phyloP scores from a whole-genome alignment of 2,329 filamentous ascomycete species.

The Biscogniauxia marginata region DNA sequence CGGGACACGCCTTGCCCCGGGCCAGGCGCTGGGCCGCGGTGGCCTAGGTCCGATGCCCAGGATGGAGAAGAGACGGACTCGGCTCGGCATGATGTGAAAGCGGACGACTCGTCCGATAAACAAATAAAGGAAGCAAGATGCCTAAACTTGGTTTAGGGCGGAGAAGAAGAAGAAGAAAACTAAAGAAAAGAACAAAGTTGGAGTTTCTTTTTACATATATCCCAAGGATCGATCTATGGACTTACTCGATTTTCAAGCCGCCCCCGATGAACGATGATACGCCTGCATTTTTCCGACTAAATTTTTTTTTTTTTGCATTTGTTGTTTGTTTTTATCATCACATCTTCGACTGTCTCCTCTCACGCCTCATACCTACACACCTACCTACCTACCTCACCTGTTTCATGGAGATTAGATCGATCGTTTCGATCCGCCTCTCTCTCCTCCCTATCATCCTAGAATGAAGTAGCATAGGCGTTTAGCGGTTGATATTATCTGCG shows the following conservation, averaged over 20 bases:
- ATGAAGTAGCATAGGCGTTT: neutral
- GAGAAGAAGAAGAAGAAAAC: neutral
- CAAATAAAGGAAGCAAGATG: neutral
- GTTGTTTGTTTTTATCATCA: neutral
- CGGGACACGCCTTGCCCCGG: slow-evolving; percentile 35
- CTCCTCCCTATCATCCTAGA: neutral
- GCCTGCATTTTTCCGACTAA: neutral
- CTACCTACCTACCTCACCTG: neutral
- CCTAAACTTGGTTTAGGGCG: no score
- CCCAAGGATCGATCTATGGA: neutral
- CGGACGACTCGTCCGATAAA: neutral
- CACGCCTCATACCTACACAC: neutral
- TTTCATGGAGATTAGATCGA: neutral
- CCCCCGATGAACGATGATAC: neutral
- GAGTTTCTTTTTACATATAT: neutral
- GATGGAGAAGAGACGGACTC: slow-evolving; percentile 64
- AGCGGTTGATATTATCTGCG: neutral
- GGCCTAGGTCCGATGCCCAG: slow-evolving; percentile 38
- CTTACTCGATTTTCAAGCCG: neutral
- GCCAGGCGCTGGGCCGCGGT: slow-evolving; percentile 34
- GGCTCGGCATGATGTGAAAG: slow-evolving; percentile 53
- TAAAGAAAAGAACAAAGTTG: neutral
- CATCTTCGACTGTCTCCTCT: neutral
- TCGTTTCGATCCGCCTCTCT: neutral
- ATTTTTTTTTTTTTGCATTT: neutral